Evolutionary conservation across 2,329 filamentous ascomycete species (phyloP).

Genomic region (Neofusicoccum cordaticola): DNA sequence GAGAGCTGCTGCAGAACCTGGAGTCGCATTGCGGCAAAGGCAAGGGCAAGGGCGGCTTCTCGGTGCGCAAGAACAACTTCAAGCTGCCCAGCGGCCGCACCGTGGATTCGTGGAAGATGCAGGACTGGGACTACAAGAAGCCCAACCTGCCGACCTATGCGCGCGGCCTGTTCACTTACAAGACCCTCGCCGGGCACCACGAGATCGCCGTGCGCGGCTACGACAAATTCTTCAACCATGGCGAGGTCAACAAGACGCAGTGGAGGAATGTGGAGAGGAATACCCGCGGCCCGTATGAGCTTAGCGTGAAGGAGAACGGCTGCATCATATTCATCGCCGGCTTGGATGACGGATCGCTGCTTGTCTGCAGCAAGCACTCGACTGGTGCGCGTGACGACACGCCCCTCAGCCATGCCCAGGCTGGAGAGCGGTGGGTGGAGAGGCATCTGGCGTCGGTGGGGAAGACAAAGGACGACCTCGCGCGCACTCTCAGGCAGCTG

Average conservation of each 20-base stretch:
- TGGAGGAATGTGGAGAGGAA: constrained; percentile 75
- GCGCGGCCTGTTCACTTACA: constrained; percentile 88
- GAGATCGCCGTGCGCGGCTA: constrained; percentile 90
- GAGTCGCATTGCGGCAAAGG: constrained; percentile 53
- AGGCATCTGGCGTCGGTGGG: constrained; percentile 74
- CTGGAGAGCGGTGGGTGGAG: constrained; percentile 79
- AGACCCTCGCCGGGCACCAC: constrained; percentile 58
- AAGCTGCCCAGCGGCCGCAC: constrained; percentile 62
- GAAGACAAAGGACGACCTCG: constrained; percentile 75
- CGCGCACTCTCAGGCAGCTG: constrained; percentile 68
- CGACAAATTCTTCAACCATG: constrained; percentile 98
- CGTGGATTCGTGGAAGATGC: constrained; percentile 89
- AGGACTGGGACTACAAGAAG: constrained; percentile 95
- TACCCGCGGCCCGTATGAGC: constrained; percentile 85
- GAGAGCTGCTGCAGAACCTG: constrained; percentile 63
- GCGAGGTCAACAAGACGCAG: constrained; percentile 75
- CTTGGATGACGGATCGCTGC: constrained; percentile 79
- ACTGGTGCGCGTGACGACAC: constrained; percentile 74
- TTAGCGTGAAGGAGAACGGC: constrained; percentile 98
- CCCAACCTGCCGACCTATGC: constrained; percentile 84
- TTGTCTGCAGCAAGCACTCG: constrained; percentile 99
- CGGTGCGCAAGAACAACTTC: constrained; percentile 79
- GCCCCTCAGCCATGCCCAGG: constrained; percentile 75
- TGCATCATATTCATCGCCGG: constrained; percentile 98
- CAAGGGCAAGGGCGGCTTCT: constrained; percentile 58